Evolutionary conservation across 2,329 filamentous ascomycete genomes (phyloP).

Genomic region (Cordyceps cateniannulata): DNA sequence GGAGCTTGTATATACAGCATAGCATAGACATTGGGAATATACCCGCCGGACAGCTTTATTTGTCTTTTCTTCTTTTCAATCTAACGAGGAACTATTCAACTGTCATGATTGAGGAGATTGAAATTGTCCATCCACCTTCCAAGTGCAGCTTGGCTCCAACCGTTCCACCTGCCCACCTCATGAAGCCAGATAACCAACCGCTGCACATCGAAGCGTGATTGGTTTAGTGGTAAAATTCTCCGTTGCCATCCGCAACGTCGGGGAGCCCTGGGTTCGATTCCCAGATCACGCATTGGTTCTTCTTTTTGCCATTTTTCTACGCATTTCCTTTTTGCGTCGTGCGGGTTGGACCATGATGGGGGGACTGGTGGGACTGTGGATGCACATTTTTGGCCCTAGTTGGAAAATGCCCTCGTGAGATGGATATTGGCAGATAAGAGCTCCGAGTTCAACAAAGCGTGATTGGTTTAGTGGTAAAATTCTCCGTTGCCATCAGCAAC

Average conservation of each 20-base stretch:
- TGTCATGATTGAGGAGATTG: no score
- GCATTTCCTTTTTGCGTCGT: not conserved
- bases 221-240: conserved; percentile 21
- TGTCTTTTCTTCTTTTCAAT: no score
- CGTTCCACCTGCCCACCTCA: not conserved
- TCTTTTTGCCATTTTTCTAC: conserved; percentile 3
- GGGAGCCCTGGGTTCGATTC: conserved; percentile 19
- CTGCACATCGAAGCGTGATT: conserved; percentile 13
- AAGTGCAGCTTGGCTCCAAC: no score
- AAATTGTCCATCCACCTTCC: no score
- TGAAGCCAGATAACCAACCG: not conserved
- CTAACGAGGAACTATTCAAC: no score
- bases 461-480: conserved; percentile 20
- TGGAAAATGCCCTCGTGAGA: not conserved
- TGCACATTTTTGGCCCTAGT: conserved; percentile 1
- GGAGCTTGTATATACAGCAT: not conserved
- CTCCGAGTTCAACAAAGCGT: conserved; percentile 9
- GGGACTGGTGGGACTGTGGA: not conserved
- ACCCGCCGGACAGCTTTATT: not conserved
- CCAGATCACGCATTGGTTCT: conserved; percentile 17
- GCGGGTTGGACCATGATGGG: not conserved
- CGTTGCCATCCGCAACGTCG: conserved; percentile 18
- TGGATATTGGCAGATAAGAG: not conserved
- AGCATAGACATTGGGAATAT: not conserved
- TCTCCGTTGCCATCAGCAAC: conserved; percentile 18